These are phyloP conservation scores for Quercus engelmannii DNA, from an alignment of 306 rosid species.

Conservation along the genomic window DNA sequence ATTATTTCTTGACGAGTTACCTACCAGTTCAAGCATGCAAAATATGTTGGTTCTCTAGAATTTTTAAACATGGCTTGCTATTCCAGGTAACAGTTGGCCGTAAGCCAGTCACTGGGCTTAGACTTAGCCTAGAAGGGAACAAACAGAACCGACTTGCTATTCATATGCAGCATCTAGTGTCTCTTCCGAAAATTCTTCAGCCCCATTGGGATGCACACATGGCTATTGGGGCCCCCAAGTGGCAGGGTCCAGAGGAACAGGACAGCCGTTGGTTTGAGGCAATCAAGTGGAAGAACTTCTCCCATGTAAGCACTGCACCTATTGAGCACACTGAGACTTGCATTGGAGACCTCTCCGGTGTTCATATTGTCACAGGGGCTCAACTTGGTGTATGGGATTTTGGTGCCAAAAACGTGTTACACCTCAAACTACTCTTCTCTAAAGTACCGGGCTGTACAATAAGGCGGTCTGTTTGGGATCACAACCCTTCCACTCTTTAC, in stretches of 20 bases:
- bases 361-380: slow-evolving; percentile 92
- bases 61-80: slow-evolving; percentile 15
- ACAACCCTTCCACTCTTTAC: slow-evolving; percentile 57
- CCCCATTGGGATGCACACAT: slow-evolving; percentile 93
- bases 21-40: neutral
- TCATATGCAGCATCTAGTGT: slow-evolving; percentile 89
- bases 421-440: slow-evolving; percentile 90
- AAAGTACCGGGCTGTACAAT: slow-evolving; percentile 96
- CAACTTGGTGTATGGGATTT: slow-evolving; percentile 99
- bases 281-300: slow-evolving; percentile 98
- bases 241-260: slow-evolving; percentile 99
- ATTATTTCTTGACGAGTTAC: neutral
- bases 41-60: slow-evolving; percentile 13
- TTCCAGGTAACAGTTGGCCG: slow-evolving; percentile 97
- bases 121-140: slow-evolving; percentile 84
- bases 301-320: slow-evolving; percentile 98
- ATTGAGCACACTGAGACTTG: slow-evolving; percentile 80
- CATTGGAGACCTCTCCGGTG: slow-evolving; percentile 97
- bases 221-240: slow-evolving; percentile 94
- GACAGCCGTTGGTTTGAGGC: slow-evolving; percentile 99
- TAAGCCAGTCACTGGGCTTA: slow-evolving; percentile 91
- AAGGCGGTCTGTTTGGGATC: slow-evolving; percentile 97
- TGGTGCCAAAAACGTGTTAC: slow-evolving; percentile 87
- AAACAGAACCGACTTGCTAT: slow-evolving; percentile 86
- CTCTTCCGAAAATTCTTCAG: slow-evolving; percentile 88